Evolutionary conservation across 2,329 filamentous ascomycete genomes (phyloP), one percentile per base, ranked within the genome.

Genomic region (Teratosphaeria pseudoeucalypti): DNA sequence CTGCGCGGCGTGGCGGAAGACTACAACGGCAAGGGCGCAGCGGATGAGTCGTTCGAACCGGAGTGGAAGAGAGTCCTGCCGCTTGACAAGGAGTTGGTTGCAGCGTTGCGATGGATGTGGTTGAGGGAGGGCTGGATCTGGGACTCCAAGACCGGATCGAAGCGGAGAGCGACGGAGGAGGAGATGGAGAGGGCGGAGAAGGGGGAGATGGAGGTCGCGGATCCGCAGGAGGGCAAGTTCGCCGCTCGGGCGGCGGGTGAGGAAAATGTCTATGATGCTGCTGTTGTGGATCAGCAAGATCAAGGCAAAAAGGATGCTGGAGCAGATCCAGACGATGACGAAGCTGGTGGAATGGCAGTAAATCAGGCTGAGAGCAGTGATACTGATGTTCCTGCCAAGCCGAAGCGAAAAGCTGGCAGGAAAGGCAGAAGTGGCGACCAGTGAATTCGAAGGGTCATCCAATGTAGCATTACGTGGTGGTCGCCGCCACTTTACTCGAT

Each of bases 31-130:
- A 77, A 67, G 70, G 82, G 65, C 64, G 75, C 67, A 14, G n/a
- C 58, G 60, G 58, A 49, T n/a, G 55, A 19, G 3, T 65, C 32
- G 14, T 90, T 92, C 69, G 85, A 90, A 66, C 89, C 90, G 0
- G 92, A 96, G 73, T 96, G 92, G 92, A 94, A 91, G 81, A 82
- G 89, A 2, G 90, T 96, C 0, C 71, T 88, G 55, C 90, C 92
- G 0, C 76, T 80, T 52, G 92, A 96, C 73, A 96, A 96, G 74
- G 92, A 96, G 73, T 76, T 96, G n/a, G 81, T 89, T 52, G 90
- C 90, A 0, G 96, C 85, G 74, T 74, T 96, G 68, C 81, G 87
- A 47, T 96, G 92, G 91, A 89, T 91, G 84, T 96, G 92, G 91
- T 82, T 94, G 75, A 84, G 86, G 54, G 89, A 95, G 67, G 90